Base-by-base conservation (phyloP, 345 rosid species). In the Aurinia saxatilis region DNA sequence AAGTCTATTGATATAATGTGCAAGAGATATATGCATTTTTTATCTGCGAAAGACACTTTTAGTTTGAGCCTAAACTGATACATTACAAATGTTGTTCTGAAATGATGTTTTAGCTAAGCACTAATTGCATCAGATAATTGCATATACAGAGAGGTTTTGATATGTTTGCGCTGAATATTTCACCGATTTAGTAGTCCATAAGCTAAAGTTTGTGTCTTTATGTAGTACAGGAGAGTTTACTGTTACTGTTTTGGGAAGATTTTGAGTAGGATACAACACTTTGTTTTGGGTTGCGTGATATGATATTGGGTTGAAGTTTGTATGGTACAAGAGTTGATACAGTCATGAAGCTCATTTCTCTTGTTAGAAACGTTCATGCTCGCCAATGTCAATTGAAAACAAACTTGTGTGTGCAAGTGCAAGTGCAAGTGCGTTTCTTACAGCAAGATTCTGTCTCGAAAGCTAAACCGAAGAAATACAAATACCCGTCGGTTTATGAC, bases 341-440 rank as follows among this genome's bases (percentile, higher is more conserved):
- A 67, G 57, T 47, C 63, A 73, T 73, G 77, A 67, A 73, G 77
- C 62, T 73, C 29, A 29, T 68, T 29, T 63, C 70, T 9, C 68
- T 73, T 10, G 56, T 62, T 27, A 73, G 44, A 52, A 39, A 50
- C 21, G 5, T 73, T 49, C 39, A 15, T 15, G 29, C 65, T 50
- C 73, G 60, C 54, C 54, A 39, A 46, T 67, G 55, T 37, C 60
- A 41, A 15, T 38, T 55, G 0, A 37, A 30, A 41, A 36, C 10
- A 15, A 50, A 58, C 58, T 51, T 60, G 65, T 50, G 23, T 62
- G 8, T 50, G 40, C 77, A 73, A 27, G 31, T 27, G 40, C 77
- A 73, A 27, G 31, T 27, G 31, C 31, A 27, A 68, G 52, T 27
- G 13, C 70, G 77, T 41, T 63, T 21, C 68, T 57, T 73, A 50